Percentiles rank a stretch among this genome's conserved stretches.
Evolutionary conservation across 495 filamentous ascomycete species (phyloP).

Genomic region (Penicillium malachiteum): DNA sequence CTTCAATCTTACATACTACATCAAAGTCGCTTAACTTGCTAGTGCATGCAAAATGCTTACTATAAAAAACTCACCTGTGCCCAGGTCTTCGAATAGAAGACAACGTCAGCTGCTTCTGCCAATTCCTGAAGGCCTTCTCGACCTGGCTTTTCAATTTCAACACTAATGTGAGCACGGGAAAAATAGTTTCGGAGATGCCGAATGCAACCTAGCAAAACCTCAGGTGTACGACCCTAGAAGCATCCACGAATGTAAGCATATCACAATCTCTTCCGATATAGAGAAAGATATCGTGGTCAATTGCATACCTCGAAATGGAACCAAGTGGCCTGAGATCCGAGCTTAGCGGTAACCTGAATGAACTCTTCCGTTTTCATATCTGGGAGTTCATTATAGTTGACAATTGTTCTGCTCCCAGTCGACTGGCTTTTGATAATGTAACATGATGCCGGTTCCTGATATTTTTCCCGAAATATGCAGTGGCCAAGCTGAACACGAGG

Average conservation of each 20-base stretch:
- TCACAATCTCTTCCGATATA: too few relatives aligned
- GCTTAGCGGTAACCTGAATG: constrained; percentile 23
- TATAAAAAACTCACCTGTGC: constrained; percentile 54
- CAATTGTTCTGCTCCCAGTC: constrained; percentile 63
- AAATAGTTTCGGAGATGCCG: constrained; percentile 50
- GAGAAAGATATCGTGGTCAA: neutral
- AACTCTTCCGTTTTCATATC: constrained; percentile 66
- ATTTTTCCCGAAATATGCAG: constrained; percentile 59
- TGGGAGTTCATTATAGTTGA: constrained; percentile 65
- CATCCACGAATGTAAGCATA: constrained; percentile 2
- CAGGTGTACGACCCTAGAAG: constrained; percentile 62
- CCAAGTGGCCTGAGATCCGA: constrained; percentile 45
- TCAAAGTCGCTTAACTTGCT: too few relatives aligned
- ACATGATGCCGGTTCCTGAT: constrained; percentile 61
- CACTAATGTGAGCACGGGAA: constrained; percentile 55
- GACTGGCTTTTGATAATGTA: constrained; percentile 65
- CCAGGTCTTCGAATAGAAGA: constrained; percentile 72
- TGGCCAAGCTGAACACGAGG: constrained; percentile 45
- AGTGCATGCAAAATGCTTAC: neutral
- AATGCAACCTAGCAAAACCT: constrained; percentile 62
- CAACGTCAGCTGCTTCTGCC: constrained; percentile 61
- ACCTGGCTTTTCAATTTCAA: constrained; percentile 69
- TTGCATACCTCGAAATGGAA: constrained; percentile 70
- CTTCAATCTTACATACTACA: too few relatives aligned
- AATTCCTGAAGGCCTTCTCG: constrained; percentile 59